phyloP scores from a whole-genome alignment of 106 monocot genomes.

The Acorus gramineus region DNA sequence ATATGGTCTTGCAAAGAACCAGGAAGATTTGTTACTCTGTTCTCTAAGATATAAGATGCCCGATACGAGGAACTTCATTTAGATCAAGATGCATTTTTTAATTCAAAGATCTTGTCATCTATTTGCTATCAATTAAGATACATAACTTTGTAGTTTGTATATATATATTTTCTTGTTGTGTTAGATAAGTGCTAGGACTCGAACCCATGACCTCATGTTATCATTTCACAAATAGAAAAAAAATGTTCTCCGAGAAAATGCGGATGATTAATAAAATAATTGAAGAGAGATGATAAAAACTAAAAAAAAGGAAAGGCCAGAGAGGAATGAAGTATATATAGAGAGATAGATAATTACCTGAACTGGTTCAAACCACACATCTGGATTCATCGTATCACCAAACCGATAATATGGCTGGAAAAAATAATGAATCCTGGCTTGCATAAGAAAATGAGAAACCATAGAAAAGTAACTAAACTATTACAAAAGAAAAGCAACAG shows the following conservation, averaged over 20 bases:
- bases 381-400: slow-evolving; percentile 80
- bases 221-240: no score
- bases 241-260: no score
- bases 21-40: background rate
- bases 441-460: no score
- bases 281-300: background rate
- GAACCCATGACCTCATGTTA: no score
- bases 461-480: background rate
- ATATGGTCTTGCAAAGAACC: background rate
- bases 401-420: slow-evolving; percentile 85
- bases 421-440: background rate
- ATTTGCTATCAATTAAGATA: no score
- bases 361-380: slow-evolving; percentile 98
- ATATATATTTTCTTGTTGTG: no score
- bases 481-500: background rate
- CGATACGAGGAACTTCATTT: no score
- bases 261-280: background rate
- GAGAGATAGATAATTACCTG: slow-evolving; percentile 29
- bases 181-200: no score
- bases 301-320: background rate
- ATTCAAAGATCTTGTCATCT: no score
- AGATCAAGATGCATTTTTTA: no score
- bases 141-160: no score
- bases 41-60: no score
- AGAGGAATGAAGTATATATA: background rate